phyloP scores from a whole-genome alignment of 1,139 yeast species.

The Meyerozyma elateridarum region DNA sequence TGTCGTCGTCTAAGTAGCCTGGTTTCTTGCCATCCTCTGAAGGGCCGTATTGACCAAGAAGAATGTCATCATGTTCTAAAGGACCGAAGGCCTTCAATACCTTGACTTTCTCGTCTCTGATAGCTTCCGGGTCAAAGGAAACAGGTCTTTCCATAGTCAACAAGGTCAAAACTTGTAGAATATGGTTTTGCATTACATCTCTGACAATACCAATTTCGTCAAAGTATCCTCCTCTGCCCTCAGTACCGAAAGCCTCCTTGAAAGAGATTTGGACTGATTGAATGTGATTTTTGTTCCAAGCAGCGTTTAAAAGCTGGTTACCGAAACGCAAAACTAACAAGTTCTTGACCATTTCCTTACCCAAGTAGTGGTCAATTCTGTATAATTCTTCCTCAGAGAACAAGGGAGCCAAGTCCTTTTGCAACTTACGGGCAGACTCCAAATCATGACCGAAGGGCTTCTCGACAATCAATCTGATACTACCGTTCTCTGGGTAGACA shows the following conservation, averaged over 20 bases:
- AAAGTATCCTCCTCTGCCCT: conserved; percentile 98
- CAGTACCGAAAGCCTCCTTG: conserved; percentile 97
- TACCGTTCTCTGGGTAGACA: conserved; percentile 61
- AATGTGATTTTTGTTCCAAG: conserved; percentile 81
- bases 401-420: conserved; percentile 71
- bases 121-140: conserved; percentile 83
- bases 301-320: conserved; percentile 75
- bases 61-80: conserved; percentile 59
- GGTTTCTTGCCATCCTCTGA: conserved; percentile 89
- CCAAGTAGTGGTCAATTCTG: conserved; percentile 95
- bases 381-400: conserved; percentile 88
- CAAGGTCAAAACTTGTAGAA: conserved; percentile 85
- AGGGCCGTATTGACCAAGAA: conserved; percentile 83
- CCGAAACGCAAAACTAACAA: conserved; percentile 85
- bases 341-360: conserved; percentile 97
- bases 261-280: conserved; percentile 80
- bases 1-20: conserved; percentile 85
- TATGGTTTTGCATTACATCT: conserved; percentile 97
- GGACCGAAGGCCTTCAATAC: conserved; percentile 78
- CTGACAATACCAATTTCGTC: conserved; percentile 93
- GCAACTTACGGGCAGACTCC: conserved; percentile 70
- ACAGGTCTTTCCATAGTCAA: conserved; percentile 95
- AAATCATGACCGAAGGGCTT: conserved; percentile 97
- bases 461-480: conserved; percentile 83
- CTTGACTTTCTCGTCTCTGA: conserved; percentile 94